These are phyloP conservation scores for Carallia pectinifolia DNA, from an alignment of 345 rosid genomes.

Conservation along the genomic window DNA sequence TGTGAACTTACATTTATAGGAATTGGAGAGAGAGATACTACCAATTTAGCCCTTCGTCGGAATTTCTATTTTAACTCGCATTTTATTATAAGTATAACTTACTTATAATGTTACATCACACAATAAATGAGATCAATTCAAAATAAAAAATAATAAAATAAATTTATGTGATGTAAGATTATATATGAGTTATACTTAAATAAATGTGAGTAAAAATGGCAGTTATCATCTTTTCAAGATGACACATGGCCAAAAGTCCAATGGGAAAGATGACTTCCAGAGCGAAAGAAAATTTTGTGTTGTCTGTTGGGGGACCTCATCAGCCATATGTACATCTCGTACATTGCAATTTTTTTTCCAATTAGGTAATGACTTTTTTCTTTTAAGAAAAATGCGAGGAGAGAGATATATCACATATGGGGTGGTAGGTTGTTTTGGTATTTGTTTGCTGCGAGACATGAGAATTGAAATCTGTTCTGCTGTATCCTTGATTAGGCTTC, in stretches of 20 bases:
- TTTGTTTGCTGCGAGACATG: conserved; percentile 17
- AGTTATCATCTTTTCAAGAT: not conserved
- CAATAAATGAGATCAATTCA: no score
- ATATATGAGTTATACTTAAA: no score
- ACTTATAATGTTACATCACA: no score
- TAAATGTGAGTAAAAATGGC: no score
- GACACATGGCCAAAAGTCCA: conserved; percentile 3
- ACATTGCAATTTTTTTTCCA: conserved; percentile 45
- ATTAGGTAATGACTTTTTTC: conserved; percentile 42
- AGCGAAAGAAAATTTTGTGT: conserved; percentile 1
- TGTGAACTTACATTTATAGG: not conserved
- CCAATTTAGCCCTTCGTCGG: conserved; percentile 6
- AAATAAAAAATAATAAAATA: no score
- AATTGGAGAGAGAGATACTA: not conserved
- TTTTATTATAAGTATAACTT: no score
- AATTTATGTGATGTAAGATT: no score
- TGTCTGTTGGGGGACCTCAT: conserved; percentile 32
- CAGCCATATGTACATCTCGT: conserved; percentile 38
- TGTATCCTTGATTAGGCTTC: no score
- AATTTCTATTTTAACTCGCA: no score
- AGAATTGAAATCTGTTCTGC: not conserved
- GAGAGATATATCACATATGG: not conserved
- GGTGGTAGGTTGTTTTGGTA: conserved; percentile 20
- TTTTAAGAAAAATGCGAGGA: conserved; percentile 6
- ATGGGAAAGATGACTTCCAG: conserved; percentile 16